phyloP scores from a whole-genome alignment of 139 green algal species.

The Desmodesmus armatus region DNA sequence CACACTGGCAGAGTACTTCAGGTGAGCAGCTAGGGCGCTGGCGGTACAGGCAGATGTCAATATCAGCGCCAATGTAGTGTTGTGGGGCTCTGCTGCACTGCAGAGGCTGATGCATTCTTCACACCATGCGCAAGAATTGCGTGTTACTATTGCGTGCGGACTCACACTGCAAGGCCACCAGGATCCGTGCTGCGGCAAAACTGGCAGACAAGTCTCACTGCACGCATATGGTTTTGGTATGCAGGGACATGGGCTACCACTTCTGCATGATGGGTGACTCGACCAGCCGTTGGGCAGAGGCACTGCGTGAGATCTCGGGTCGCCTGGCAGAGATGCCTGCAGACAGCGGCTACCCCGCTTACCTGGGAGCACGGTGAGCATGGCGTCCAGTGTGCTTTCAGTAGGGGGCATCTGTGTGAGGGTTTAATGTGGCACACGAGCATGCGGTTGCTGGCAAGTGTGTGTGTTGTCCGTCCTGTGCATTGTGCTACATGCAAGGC shows the following conservation, averaged over 20 bases:
- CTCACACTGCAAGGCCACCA: too few species aligned
- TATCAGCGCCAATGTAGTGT: too few species aligned
- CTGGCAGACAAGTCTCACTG: too few species aligned
- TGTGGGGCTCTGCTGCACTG: too few species aligned
- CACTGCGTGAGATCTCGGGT: constrained; percentile 98
- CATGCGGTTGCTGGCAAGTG: not conserved
- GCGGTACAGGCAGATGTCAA: not conserved
- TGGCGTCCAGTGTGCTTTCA: too few species aligned
- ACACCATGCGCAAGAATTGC: not conserved
- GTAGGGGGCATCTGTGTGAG: too few species aligned
- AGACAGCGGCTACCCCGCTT: constrained; percentile 91
- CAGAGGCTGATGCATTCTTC: too few species aligned
- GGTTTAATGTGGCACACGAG: too few species aligned
- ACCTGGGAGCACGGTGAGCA: constrained; percentile 82
- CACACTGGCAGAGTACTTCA: constrained; percentile 99
- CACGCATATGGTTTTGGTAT: too few species aligned
- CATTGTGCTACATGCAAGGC: too few species aligned
- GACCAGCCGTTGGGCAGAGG: constrained; percentile 98
- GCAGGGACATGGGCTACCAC: constrained; percentile 51
- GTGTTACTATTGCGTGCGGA: not conserved
- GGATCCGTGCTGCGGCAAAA: too few species aligned
- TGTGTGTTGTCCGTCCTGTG: not conserved
- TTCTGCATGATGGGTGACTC: constrained; percentile 99
- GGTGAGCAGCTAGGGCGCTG: constrained; percentile 47
- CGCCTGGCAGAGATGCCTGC: constrained; percentile 99